Conservation (phyloP, 768 basidiomycete species). For the Trametes gibbosa region DNA sequence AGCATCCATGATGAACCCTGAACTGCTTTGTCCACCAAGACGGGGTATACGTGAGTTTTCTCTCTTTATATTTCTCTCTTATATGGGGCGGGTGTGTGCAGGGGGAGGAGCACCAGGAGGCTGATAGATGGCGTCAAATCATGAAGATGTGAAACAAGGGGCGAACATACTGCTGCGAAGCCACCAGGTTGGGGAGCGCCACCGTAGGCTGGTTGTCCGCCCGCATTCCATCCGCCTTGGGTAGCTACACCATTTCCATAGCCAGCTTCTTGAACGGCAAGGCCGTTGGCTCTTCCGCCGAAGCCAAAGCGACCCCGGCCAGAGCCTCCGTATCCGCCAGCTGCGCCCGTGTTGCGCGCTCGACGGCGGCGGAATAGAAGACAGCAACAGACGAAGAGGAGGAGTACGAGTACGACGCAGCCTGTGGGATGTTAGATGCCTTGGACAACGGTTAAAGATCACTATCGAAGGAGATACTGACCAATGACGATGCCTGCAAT, state of each 20-base stretch:
- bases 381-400: conserved; percentile 4
- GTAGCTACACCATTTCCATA: neutral
- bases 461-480: neutral
- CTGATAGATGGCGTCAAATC: neutral
- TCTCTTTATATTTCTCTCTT: too few species aligned
- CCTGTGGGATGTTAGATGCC: neutral
- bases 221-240: conserved; percentile 2
- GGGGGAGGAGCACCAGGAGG: neutral
- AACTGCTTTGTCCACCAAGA: too few species aligned
- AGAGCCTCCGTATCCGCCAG: neutral
- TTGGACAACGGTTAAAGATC: too few species aligned
- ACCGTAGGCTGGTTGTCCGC: neutral
- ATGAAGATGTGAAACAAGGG: neutral
- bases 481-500: conserved; percentile 23
- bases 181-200: conserved; percentile 8
- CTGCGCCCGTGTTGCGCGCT: neutral
- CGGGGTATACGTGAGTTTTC: too few species aligned
- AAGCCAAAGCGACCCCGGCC: neutral
- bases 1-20: too few species aligned
- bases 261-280: conserved; percentile 1
- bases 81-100: neutral
- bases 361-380: conserved; percentile 14
- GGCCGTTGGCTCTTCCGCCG: neutral
- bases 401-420: neutral
- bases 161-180: neutral